phyloP scores from a whole-genome alignment of 2,329 filamentous ascomycete genomes.

The Alternaria conjuncta region DNA sequence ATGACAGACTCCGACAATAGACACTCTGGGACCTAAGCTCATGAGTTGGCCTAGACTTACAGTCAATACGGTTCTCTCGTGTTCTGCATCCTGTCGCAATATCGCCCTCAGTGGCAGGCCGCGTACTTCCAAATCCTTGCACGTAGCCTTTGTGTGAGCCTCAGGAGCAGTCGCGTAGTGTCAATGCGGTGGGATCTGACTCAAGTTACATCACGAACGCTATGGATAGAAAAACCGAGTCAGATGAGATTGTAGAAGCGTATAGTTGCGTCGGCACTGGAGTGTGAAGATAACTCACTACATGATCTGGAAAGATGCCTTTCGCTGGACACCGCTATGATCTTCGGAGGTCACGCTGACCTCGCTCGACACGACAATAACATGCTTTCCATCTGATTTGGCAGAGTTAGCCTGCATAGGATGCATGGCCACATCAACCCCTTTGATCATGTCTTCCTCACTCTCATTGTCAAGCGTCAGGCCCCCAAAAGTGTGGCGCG shows the following conservation, averaged over 20 bases:
- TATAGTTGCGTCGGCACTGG: background rate
- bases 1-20: background rate
- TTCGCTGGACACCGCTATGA: background rate
- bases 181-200: background rate
- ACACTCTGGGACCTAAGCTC: accelerated
- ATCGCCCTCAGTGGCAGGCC: accelerated
- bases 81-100: accelerated
- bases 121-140: accelerated
- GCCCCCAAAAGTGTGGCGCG: background rate
- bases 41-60: background rate
- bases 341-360: background rate
- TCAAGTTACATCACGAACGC: background rate
- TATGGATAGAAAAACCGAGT: background rate
- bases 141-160: background rate
- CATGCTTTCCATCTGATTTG: background rate
- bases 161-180: background rate
- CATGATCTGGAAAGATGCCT: background rate
- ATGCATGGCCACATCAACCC: background rate
- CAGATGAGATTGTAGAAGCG: background rate
- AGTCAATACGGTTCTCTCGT: background rate
- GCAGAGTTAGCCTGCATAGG: no score
- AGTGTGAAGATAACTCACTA: background rate
- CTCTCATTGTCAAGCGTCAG: background rate
- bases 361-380: background rate
- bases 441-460: background rate